Evolutionary conservation across 352 stramenopile species (phyloP).

Genomic region (Pythium myriotylum): DNA sequence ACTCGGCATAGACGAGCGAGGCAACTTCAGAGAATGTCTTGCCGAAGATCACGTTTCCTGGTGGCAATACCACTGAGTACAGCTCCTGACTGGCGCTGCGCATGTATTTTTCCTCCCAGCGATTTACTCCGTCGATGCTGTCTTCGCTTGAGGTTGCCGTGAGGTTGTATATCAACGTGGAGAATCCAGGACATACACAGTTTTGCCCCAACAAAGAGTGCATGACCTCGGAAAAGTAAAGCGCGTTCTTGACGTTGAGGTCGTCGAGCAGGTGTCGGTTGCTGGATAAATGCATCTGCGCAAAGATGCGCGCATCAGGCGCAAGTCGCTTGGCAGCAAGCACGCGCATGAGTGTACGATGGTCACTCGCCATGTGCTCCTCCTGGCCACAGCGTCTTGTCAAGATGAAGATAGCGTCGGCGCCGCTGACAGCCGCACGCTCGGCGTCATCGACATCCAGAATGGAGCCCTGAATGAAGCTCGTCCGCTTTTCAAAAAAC

Average conservation of each 20-base stretch:
- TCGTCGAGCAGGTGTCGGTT: constrained; percentile 79
- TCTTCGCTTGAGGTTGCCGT: constrained; percentile 81
- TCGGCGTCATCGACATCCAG: constrained; percentile 80
- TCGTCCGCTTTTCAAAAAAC: constrained; percentile 85
- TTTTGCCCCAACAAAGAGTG: constrained; percentile 84
- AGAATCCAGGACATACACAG: constrained; percentile 85
- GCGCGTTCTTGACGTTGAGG: constrained; percentile 73
- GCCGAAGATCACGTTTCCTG: constrained; percentile 49
- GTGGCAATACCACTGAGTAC: constrained; percentile 72
- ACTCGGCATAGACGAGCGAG: constrained; percentile 75
- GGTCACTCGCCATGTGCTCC: constrained; percentile 70
- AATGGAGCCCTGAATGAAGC: constrained; percentile 80
- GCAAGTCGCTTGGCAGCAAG: constrained; percentile 72
- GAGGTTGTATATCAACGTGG: constrained; percentile 87
- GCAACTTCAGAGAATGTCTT: constrained; percentile 83
- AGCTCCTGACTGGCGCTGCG: constrained; percentile 77
- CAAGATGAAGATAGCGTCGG: constrained; percentile 83
- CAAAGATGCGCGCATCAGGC: constrained; percentile 56
- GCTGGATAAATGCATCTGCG: constrained; percentile 77
- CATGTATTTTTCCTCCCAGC: constrained; percentile 76
- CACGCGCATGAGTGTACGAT: constrained; percentile 81
- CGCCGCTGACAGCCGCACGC: constrained; percentile 59
- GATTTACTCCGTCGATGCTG: constrained; percentile 24
- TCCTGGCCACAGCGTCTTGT: constrained; percentile 64
- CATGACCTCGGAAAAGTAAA: constrained; percentile 82